Conservation (phyloP, 768 basidiomycete genomes). For the Podaxis mareebaensis region DNA sequence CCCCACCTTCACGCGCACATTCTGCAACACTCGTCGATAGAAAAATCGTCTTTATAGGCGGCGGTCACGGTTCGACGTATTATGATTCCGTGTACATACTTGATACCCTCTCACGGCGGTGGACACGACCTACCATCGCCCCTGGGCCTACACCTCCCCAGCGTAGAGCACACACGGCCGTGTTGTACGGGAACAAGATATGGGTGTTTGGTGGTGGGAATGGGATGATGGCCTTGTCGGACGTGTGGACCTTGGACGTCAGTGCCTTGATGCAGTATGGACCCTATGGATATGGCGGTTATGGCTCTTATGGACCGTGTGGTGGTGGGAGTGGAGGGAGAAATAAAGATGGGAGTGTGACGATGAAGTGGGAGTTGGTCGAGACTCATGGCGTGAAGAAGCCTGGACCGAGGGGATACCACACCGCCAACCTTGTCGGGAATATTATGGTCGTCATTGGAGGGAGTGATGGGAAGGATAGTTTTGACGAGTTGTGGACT, state of each 20-base stretch:
- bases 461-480: conserved; percentile 87
- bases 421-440: conserved; percentile 85
- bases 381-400: conserved; percentile 49
- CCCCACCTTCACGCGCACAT: conserved; percentile 86
- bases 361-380: conserved; percentile 45
- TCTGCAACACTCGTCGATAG: conserved; percentile 82
- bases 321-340: neutral
- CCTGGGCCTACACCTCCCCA: conserved; percentile 51
- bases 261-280: conserved; percentile 9
- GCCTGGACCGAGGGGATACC: conserved; percentile 79
- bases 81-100: conserved; percentile 83
- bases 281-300: conserved; percentile 14
- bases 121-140: conserved; percentile 52
- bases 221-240: conserved; percentile 85
- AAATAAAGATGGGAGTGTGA: conserved; percentile 18
- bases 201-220: conserved; percentile 96
- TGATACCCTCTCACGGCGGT: conserved; percentile 72
- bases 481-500: conserved; percentile 87
- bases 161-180: conserved; percentile 87
- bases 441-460: conserved; percentile 88
- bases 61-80: conserved; percentile 81
- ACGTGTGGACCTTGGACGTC: conserved; percentile 85
- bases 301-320: neutral
- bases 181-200: conserved; percentile 67
- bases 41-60: conserved; percentile 82